phyloP scores from a whole-genome alignment of 441 rosid genomes.

The Arabidopsis lyrata region DNA sequence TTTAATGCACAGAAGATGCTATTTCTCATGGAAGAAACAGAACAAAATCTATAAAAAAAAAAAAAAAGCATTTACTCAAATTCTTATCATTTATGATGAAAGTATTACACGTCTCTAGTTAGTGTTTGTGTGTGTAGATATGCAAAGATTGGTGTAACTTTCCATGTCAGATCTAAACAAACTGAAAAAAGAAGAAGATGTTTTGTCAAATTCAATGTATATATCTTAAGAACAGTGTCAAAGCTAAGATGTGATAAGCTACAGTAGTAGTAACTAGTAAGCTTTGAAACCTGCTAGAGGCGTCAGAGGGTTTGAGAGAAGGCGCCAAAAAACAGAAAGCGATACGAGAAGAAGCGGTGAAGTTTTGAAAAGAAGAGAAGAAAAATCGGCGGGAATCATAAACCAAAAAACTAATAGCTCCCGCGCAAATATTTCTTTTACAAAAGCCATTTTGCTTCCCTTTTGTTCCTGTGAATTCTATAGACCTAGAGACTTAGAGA shows the following conservation, averaged over 20 bases:
- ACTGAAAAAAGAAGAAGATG: neutral
- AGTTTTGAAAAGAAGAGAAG: neutral
- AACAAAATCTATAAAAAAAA: neutral
- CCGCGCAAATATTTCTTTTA: conserved; percentile 31
- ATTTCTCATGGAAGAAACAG: conserved; percentile 49
- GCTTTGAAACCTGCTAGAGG: neutral
- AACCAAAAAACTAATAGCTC: conserved; percentile 27
- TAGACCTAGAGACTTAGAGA: neutral
- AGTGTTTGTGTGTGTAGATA: conserved; percentile 2
- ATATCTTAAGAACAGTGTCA: neutral
- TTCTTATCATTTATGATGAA: conserved; percentile 23
- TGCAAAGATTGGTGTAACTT: conserved; percentile 16
- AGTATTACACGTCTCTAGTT: neutral
- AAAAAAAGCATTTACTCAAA: neutral
- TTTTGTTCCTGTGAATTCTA: neutral
- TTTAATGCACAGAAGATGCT: conserved; percentile 67
- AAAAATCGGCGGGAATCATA: conserved; percentile 20
- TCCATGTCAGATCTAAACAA: conserved; percentile 8
- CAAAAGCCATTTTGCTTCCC: conserved; percentile 20
- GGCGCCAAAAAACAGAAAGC: conserved; percentile 28
- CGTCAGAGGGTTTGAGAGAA: conserved; percentile 10
- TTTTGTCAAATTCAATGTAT: neutral
- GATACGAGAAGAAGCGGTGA: conserved; percentile 16
- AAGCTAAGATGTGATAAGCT: neutral
- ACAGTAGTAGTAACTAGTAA: neutral